Conservation (phyloP, 345 rosid species). For the Moricandia moricandioides region DNA sequence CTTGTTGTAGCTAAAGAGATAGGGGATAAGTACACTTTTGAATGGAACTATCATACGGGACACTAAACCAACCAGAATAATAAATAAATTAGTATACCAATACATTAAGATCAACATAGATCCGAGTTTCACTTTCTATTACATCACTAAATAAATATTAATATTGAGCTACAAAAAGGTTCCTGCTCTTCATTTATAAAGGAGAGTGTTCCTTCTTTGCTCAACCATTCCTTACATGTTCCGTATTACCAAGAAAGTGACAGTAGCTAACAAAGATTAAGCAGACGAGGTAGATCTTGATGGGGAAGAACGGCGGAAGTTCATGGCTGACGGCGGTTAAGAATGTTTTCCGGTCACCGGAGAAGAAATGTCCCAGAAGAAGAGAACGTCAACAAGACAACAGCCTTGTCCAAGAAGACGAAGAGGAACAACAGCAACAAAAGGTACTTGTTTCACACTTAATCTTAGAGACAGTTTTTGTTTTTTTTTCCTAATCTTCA, state of each 20-base stretch:
- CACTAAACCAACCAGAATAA: neutral
- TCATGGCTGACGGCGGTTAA: slow-evolving; percentile 74
- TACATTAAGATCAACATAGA: neutral
- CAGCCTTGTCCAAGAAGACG: slow-evolving; percentile 36
- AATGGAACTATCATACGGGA: neutral
- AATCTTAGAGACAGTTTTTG: neutral
- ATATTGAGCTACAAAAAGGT: slow-evolving; percentile 16
- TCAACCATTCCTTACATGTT: neutral
- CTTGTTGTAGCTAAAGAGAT: neutral
- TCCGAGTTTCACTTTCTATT: slow-evolving; percentile 6
- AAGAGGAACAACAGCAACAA: slow-evolving; percentile 51
- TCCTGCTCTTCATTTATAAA: neutral
- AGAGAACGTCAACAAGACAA: slow-evolving; percentile 34
- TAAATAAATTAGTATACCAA: neutral
- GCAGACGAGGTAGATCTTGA: slow-evolving; percentile 11
- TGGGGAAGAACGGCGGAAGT: slow-evolving; percentile 63
- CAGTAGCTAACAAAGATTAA: neutral
- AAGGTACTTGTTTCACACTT: slow-evolving; percentile 7
- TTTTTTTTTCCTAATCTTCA: neutral
- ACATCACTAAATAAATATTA: neutral
- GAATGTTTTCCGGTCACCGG: slow-evolving; percentile 66
- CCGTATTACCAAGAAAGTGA: neutral
- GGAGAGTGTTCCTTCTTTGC: neutral
- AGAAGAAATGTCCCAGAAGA: slow-evolving; percentile 47
- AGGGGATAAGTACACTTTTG: neutral